Percentiles rank a stretch among this genome's conserved stretches.
Conservation (phyloP, 306 rosid genomes). For the Styphnolobium japonicum region DNA sequence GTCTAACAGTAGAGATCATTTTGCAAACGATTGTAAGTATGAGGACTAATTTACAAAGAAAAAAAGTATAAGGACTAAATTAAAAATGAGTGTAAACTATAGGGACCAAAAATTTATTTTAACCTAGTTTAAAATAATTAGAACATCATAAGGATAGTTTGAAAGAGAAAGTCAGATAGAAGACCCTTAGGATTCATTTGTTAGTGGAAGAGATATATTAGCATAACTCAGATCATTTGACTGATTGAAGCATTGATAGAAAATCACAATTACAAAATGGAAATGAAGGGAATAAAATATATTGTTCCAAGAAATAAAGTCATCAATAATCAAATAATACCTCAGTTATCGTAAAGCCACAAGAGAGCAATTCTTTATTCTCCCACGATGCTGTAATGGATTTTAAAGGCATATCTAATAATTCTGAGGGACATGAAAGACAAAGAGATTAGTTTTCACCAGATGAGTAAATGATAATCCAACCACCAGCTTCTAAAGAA, state of each 20-base stretch:
- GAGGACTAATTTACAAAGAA: too few species aligned
- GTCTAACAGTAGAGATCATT: too few species aligned
- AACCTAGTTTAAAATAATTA: not conserved
- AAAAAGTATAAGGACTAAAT: too few species aligned
- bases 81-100: too few species aligned
- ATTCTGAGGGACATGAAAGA: slow-evolving; percentile 45
- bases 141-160: not conserved
- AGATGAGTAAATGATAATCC: slow-evolving; percentile 11
- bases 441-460: slow-evolving; percentile 15
- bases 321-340: slow-evolving; percentile 41
- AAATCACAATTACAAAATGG: slow-evolving; percentile 17
- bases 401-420: slow-evolving; percentile 86
- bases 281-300: not conserved
- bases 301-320: not conserved
- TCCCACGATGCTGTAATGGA: slow-evolving; percentile 86
- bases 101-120: too few species aligned
- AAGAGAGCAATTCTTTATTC: slow-evolving; percentile 52
- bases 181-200: not conserved
- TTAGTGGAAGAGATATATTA: not conserved
- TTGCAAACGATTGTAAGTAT: too few species aligned
- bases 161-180: not conserved
- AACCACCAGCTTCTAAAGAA: not conserved
- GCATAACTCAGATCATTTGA: not conserved
- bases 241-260: not conserved
- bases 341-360: slow-evolving; percentile 70